Evolutionary conservation across 2,329 filamentous ascomycete genomes (phyloP).

Genomic region (Neobulgaria alba): DNA sequence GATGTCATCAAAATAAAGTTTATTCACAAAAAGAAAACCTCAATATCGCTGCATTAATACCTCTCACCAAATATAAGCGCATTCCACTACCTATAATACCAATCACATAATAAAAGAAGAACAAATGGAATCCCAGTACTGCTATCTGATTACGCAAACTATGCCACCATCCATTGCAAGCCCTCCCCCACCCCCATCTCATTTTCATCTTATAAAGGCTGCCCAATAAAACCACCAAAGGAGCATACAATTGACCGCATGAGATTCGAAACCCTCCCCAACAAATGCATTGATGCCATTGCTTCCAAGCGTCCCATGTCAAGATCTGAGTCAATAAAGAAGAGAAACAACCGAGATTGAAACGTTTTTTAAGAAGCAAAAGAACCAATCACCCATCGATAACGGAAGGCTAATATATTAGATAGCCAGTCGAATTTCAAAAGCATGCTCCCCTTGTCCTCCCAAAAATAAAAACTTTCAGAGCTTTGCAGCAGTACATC

Average conservation of each 20-base stretch:
- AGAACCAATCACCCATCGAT: neutral
- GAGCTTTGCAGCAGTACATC: constrained; percentile 24
- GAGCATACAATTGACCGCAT: too few relatives aligned
- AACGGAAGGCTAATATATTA: neutral
- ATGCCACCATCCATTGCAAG: too few relatives aligned
- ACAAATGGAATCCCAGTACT: too few relatives aligned
- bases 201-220: neutral
- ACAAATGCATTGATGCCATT: neutral
- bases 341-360: neutral
- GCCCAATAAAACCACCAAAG: neutral
- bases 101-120: too few relatives aligned
- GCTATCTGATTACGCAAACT: constrained; percentile 21
- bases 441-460: constrained; percentile 9
- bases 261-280: neutral
- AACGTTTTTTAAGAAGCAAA: neutral
- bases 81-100: too few relatives aligned
- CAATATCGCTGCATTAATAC: too few relatives aligned
- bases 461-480: constrained; percentile 13
- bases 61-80: too few relatives aligned
- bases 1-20: too few relatives aligned
- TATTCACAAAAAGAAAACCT: too few relatives aligned
- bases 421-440: constrained; percentile 6
- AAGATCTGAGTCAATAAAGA: constrained; percentile 1
- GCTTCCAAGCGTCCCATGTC: neutral
- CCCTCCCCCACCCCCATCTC: constrained; percentile 5